These are phyloP conservation scores for Cutaneotrichosporon spelunceum DNA, from an alignment of 1,284 basidiomycete species.

Conservation along the genomic window DNA sequence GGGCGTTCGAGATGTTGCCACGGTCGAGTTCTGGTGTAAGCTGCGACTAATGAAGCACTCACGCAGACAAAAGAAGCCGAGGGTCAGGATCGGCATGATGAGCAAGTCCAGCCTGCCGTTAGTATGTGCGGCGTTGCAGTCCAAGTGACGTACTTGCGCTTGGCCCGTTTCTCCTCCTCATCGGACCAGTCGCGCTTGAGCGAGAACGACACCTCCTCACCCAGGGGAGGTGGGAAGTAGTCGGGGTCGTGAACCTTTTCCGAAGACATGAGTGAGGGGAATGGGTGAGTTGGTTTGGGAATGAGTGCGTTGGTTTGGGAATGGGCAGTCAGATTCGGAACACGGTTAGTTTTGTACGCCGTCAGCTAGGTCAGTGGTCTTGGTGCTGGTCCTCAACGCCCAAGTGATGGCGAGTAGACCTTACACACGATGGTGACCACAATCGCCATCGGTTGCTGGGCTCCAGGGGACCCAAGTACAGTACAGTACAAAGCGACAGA, in stretches of 20 bases:
- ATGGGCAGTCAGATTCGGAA: background rate
- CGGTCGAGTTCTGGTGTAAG: constrained; percentile 24
- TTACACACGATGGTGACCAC: background rate
- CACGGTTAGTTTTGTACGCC: background rate
- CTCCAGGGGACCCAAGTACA: background rate
- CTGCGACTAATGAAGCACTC: background rate
- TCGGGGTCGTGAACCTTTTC: constrained; percentile 13
- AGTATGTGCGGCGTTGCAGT: background rate
- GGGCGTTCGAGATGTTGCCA: constrained; percentile 31
- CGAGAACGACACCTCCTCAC: constrained; percentile 7
- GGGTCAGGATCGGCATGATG: constrained; percentile 36
- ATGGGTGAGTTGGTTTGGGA: background rate
- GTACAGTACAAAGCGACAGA: background rate
- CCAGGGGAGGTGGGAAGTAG: constrained; percentile 5
- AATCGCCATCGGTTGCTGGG: background rate
- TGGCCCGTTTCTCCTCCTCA: constrained; percentile 25
- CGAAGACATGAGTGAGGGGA: background rate
- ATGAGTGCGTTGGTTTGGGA: background rate
- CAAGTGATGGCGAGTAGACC: background rate
- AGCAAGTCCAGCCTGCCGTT: constrained; percentile 31
- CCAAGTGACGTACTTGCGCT: constrained; percentile 22
- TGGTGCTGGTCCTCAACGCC: no score
- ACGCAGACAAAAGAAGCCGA: constrained; percentile 40
- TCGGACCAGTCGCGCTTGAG: constrained; percentile 20
- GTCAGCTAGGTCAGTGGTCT: background rate